These are phyloP conservation scores for Apiotrichum veenhuisii DNA, from an alignment of 1,284 basidiomycete genomes.

Conservation along the genomic window DNA sequence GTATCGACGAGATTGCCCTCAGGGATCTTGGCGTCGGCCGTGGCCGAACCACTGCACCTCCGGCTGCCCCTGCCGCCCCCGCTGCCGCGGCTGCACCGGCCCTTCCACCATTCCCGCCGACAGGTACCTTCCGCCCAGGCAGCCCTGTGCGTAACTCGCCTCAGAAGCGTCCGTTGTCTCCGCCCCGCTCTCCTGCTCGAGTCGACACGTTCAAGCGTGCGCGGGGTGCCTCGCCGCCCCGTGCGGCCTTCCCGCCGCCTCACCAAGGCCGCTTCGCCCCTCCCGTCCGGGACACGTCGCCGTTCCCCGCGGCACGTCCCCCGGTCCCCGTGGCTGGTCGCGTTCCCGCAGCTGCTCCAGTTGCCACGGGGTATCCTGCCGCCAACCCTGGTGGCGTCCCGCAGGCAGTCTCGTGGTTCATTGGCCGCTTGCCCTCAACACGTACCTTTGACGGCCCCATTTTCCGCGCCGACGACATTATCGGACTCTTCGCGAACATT, in stretches of 20 bases:
- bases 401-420: conserved; percentile 71
- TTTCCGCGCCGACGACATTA: conserved; percentile 78
- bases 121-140: background rate
- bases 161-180: conserved; percentile 14
- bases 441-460: conserved; percentile 77
- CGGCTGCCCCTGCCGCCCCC: conserved; percentile 6
- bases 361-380: background rate
- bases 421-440: conserved; percentile 69
- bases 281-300: conserved; percentile 1
- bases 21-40: conserved; percentile 78
- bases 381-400: conserved; percentile 56
- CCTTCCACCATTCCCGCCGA: conserved; percentile 19
- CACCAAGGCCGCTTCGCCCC: conserved; percentile 9
- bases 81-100: background rate
- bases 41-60: conserved; percentile 36
- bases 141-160: conserved; percentile 6
- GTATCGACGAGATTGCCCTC: conserved; percentile 81
- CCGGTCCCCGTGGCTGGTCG: background rate
- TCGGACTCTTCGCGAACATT: conserved; percentile 57
- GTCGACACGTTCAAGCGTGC: conserved; percentile 12
- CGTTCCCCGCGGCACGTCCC: background rate
- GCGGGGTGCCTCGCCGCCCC: conserved; percentile 15
- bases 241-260: conserved; percentile 5
- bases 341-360: background rate
- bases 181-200: conserved; percentile 11